Percentiles rank a stretch among this genome's conserved stretches.
phyloP scores from a whole-genome alignment of 1,139 yeast species.

The Hanseniaspora uvarum region DNA sequence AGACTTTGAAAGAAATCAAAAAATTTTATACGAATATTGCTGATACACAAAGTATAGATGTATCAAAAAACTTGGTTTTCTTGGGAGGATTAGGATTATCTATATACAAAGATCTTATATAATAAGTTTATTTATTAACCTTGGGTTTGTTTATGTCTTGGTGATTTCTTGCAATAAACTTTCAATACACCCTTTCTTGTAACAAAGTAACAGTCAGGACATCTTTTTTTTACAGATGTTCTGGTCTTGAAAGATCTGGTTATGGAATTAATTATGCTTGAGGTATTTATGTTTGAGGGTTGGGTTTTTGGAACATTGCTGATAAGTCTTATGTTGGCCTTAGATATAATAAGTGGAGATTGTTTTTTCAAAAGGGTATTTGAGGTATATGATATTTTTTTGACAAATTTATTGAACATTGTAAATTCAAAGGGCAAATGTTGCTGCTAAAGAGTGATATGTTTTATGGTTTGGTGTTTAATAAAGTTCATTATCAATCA shows the following conservation, averaged over 20 bases:
- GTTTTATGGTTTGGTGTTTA: not conserved
- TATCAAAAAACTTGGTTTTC: slow-evolving; percentile 33
- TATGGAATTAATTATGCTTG: not conserved
- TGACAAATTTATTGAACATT: not conserved
- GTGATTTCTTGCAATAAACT: slow-evolving; percentile 83
- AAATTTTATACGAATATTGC: slow-evolving; percentile 69
- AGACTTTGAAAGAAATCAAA: slow-evolving; percentile 33
- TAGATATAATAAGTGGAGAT: not conserved
- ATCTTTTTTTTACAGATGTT: slow-evolving; percentile 83
- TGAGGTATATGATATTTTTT: not conserved
- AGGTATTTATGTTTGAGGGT: not conserved
- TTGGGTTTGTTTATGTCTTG: slow-evolving; percentile 94
- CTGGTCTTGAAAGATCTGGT: slow-evolving; percentile 56
- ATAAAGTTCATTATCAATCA: no score
- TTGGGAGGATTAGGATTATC: slow-evolving; percentile 70
- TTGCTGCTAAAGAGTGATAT: not conserved
- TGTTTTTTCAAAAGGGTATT: not conserved
- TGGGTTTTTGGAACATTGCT: not conserved
- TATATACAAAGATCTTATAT: slow-evolving; percentile 34
- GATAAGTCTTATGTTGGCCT: slow-evolving; percentile 19
- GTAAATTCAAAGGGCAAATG: not conserved
- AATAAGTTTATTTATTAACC: slow-evolving; percentile 39
- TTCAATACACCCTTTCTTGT: slow-evolving; percentile 90
- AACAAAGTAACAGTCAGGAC: slow-evolving; percentile 82
- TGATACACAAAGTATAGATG: slow-evolving; percentile 69